Conservation (phyloP, 495 filamentous ascomycete species). For the Aspergillus asperescens region DNA sequence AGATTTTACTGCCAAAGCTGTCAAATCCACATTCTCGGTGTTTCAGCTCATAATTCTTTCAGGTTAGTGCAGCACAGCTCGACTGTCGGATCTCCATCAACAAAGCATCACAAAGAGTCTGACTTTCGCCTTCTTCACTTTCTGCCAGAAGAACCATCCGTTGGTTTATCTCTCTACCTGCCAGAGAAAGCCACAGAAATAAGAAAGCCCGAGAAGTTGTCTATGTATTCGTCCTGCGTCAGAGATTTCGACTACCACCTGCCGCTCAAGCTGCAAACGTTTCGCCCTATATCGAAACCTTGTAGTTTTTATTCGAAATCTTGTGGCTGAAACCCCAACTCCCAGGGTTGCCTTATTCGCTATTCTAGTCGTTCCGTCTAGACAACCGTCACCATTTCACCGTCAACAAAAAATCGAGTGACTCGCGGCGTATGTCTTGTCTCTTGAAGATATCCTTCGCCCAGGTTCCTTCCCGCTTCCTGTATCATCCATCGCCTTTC, state of each 20-base stretch:
- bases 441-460: slow-evolving; percentile 38
- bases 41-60: slow-evolving; percentile 9
- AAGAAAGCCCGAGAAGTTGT: slow-evolving; percentile 45
- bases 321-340: slow-evolving; percentile 66
- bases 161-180: slow-evolving; percentile 35
- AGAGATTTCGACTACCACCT: slow-evolving; percentile 74
- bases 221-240: slow-evolving; percentile 79
- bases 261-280: slow-evolving; percentile 88
- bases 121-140: slow-evolving; percentile 15
- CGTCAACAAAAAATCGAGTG: slow-evolving; percentile 39
- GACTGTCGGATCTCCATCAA: slow-evolving; percentile 13
- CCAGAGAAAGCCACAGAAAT: slow-evolving; percentile 35
- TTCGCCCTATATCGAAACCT: slow-evolving; percentile 86
- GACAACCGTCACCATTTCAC: slow-evolving; percentile 48
- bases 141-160: slow-evolving; percentile 27
- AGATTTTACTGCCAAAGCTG: slow-evolving; percentile 8
- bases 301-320: slow-evolving; percentile 76
- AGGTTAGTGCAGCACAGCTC: slow-evolving; percentile 21
- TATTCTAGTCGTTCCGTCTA: slow-evolving; percentile 25
- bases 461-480: slow-evolving; percentile 38
- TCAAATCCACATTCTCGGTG: slow-evolving; percentile 11
- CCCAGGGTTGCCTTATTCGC: slow-evolving; percentile 17
- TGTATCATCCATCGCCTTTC: slow-evolving; percentile 15
- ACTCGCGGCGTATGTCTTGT: slow-evolving; percentile 51
- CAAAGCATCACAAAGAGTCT: slow-evolving; percentile 24